Conservation (phyloP, 345 rosid species). For the Cardamine occulta region DNA sequence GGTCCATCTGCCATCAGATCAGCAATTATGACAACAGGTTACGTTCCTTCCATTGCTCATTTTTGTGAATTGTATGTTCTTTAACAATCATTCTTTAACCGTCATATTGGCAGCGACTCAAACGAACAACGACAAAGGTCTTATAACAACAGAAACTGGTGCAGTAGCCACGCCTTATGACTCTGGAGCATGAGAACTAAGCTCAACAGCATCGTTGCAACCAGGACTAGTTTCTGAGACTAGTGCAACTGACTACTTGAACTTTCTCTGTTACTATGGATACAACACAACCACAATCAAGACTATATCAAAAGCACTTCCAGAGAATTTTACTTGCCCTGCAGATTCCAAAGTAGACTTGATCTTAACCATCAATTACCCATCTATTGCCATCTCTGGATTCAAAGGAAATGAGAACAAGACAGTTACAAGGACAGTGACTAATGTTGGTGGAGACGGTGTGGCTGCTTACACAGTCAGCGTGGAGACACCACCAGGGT, state of each 20-base stretch:
- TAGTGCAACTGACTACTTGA: conserved; percentile 61
- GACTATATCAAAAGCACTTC: conserved; percentile 46
- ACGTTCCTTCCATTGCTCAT: not conserved
- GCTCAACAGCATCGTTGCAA: conserved; percentile 54
- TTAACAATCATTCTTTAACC: not conserved
- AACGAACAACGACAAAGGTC: conserved; percentile 55
- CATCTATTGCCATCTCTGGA: conserved; percentile 65
- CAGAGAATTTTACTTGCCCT: conserved; percentile 59
- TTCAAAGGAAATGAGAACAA: conserved; percentile 46
- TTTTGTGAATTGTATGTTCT: not conserved
- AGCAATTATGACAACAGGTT: conserved; percentile 87
- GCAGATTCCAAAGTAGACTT: conserved; percentile 51
- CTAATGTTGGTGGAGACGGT: conserved; percentile 68
- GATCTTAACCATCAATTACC: conserved; percentile 70
- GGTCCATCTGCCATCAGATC: conserved; percentile 72
- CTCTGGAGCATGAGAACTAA: conserved; percentile 71
- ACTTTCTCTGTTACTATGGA: conserved; percentile 72
- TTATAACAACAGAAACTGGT: conserved; percentile 64
- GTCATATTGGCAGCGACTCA: conserved; percentile 52
- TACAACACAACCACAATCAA: conserved; percentile 52
- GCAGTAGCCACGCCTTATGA: conserved; percentile 64
- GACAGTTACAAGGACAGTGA: conserved; percentile 58
- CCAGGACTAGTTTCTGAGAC: conserved; percentile 79
- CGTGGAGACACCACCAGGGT: conserved; percentile 44
- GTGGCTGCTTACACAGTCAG: conserved; percentile 46